phyloP scores from a whole-genome alignment of 2,329 filamentous ascomycete species.

The Sclerotinia borealis region DNA sequence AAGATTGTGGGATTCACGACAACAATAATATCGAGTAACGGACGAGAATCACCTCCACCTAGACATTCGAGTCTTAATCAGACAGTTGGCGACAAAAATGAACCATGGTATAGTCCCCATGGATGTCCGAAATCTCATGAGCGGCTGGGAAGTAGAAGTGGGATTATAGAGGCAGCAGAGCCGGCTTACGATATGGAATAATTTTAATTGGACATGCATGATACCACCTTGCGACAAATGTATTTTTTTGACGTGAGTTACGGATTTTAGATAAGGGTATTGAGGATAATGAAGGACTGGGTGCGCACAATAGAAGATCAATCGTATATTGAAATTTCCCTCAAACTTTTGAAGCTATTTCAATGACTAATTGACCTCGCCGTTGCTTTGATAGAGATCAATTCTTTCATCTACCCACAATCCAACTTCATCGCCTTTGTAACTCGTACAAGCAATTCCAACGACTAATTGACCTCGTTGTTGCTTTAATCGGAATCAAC shows the following conservation, averaged over 20 bases:
- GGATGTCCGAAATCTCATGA: not conserved
- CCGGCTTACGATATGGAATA: not conserved
- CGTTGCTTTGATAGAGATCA: no score
- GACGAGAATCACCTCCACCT: not conserved
- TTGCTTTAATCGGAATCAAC: no score
- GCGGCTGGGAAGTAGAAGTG: not conserved
- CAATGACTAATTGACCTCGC: no score
- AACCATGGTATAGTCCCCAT: not conserved
- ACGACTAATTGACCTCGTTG: no score
- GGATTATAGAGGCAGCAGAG: not conserved
- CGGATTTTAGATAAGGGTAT: no score
- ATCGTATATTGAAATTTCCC: no score
- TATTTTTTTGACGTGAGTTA: not conserved
- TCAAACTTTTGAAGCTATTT: no score
- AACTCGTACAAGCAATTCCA: no score
- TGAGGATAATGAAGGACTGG: no score
- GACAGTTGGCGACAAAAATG: not conserved
- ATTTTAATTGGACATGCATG: not conserved
- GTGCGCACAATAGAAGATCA: no score
- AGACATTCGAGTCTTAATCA: not conserved
- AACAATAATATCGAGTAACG: constrained; percentile 9
- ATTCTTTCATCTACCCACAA: no score
- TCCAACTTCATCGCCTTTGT: no score
- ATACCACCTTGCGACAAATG: not conserved
- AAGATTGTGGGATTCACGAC: constrained; percentile 7